A percentile compares a stretch with the other conserved stretches of the same genome.
These are phyloP conservation scores for Fusarium acutatum DNA, from an alignment of 2,329 filamentous ascomycete genomes.

Conservation along the genomic window DNA sequence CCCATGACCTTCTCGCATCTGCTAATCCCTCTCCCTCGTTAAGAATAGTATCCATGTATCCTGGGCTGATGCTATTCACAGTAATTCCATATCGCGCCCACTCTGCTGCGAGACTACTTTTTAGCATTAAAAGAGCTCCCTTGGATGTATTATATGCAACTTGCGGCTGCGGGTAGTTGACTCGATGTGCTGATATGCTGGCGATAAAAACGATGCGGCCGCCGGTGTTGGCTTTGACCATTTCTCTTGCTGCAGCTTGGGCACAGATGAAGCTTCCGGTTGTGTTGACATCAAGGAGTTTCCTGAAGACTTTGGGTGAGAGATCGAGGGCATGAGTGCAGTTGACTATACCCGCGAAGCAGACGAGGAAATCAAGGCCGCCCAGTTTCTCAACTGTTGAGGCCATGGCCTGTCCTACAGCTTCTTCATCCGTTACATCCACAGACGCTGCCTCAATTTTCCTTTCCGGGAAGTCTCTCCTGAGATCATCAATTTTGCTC, in stretches of 20 bases:
- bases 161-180: constrained; percentile 79
- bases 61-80: constrained; percentile 74
- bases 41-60: constrained; percentile 80
- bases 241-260: constrained; percentile 66
- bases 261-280: constrained; percentile 76
- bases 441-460: neutral
- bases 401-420: neutral
- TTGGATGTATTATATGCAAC: constrained; percentile 78
- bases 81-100: constrained; percentile 76
- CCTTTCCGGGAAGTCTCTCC: neutral
- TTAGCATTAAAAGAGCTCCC: constrained; percentile 70
- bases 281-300: constrained; percentile 75
- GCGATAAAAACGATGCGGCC: constrained; percentile 74
- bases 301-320: constrained; percentile 65
- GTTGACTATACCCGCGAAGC: constrained; percentile 62
- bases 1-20: constrained; percentile 60
- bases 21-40: constrained; percentile 68
- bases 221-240: constrained; percentile 59
- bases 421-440: constrained; percentile 7
- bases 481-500: neutral
- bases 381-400: neutral
- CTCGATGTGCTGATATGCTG: constrained; percentile 72
- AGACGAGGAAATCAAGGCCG: constrained; percentile 2
- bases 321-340: constrained; percentile 70
- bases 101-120: constrained; percentile 61